phyloP scores from a whole-genome alignment of 305 asterid genomes.

The Fraxinus nigra region DNA sequence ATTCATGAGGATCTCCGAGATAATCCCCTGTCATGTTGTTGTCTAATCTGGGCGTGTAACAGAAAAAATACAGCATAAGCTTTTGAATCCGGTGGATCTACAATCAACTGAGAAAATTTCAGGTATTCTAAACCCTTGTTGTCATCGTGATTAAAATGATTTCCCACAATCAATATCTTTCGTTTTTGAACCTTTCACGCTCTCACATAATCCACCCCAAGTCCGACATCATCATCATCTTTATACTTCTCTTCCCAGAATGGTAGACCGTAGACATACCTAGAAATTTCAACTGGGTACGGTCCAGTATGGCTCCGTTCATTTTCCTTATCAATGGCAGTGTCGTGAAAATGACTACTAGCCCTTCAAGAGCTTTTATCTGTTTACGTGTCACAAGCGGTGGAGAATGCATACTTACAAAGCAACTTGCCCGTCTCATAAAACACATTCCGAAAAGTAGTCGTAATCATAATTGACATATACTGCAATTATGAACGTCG shows the following conservation, averaged over 20 bases:
- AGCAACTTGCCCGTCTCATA: constrained; percentile 70
- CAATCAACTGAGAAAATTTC: constrained; percentile 46
- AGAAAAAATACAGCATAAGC: constrained; percentile 62
- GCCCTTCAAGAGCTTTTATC: constrained; percentile 80
- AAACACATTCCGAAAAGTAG: constrained; percentile 61
- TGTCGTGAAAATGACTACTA: constrained; percentile 56
- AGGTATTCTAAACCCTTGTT: constrained; percentile 74
- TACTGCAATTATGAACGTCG: constrained; percentile 53
- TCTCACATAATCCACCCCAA: constrained; percentile 61
- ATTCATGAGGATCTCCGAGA: constrained; percentile 45
- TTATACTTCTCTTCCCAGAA: constrained; percentile 70
- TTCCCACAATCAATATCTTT: constrained; percentile 66
- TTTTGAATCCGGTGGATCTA: constrained; percentile 70
- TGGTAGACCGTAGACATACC: constrained; percentile 34
- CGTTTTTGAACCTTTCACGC: constrained; percentile 66
- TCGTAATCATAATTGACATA: constrained; percentile 81
- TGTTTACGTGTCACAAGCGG: constrained; percentile 54
- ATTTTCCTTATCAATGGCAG: constrained; percentile 23
- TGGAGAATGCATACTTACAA: constrained; percentile 84
- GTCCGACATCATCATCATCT: constrained; percentile 39
- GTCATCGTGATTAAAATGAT: constrained; percentile 67
- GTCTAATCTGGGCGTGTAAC: constrained; percentile 64
- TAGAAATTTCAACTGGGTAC: constrained; percentile 57
- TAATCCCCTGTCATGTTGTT: constrained; percentile 57
- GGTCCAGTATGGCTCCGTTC: constrained; percentile 46